Evolutionary conservation across 441 rosid genomes (phyloP).

Genomic region (Breynia disticha): DNA sequence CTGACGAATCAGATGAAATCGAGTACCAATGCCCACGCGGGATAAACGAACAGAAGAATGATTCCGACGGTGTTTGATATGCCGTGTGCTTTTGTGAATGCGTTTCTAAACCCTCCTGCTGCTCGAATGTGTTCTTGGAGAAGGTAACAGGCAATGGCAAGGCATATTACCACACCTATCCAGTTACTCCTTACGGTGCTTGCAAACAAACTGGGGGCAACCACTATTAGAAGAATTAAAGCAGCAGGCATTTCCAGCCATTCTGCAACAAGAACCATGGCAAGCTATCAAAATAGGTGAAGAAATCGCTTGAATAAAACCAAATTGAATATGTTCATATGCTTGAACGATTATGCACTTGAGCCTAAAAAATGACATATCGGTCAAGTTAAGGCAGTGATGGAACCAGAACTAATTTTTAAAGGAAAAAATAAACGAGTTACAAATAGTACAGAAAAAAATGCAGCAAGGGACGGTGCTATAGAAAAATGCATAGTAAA

Average conservation of each 20-base stretch:
- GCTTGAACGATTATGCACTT: no score
- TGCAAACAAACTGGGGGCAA: slow-evolving; percentile 53
- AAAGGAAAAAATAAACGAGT: no score
- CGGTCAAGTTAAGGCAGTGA: no score
- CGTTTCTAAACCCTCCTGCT: slow-evolving; percentile 77
- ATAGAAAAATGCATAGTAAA: no score
- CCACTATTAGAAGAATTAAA: slow-evolving; percentile 63
- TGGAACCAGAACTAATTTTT: no score
- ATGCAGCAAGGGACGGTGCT: not conserved
- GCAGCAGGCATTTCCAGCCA: slow-evolving; percentile 85
- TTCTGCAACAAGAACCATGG: slow-evolving; percentile 23
- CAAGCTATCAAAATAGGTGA: not conserved
- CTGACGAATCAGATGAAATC: slow-evolving; percentile 24
- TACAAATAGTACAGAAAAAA: not conserved
- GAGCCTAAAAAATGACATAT: no score
- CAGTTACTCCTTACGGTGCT: slow-evolving; percentile 39
- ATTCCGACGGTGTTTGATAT: slow-evolving; percentile 77
- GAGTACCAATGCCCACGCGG: slow-evolving; percentile 62
- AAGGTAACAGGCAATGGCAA: slow-evolving; percentile 65
- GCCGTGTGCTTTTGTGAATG: slow-evolving; percentile 67
- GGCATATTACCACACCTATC: slow-evolving; percentile 52
- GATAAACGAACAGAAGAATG: slow-evolving; percentile 62
- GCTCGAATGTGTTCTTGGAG: slow-evolving; percentile 85
- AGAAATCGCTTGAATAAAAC: no score
- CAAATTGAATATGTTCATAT: no score